Percentiles rank a stretch among this genome's conserved stretches.
Conservation (phyloP, 129 eudicot genomes). For the Centella asiatica region DNA sequence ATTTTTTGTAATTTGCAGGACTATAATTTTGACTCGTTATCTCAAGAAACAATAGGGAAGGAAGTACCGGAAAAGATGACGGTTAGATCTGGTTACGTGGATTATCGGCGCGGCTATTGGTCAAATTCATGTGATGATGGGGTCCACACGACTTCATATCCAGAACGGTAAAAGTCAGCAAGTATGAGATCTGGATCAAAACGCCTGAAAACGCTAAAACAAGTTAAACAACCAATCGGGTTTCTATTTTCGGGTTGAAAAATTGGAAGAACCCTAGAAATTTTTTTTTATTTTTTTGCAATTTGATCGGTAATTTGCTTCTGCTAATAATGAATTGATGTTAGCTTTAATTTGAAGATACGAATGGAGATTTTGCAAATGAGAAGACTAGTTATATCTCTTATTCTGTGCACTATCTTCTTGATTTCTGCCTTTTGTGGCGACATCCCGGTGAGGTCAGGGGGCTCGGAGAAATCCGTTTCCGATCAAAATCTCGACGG, state of each 20-base stretch:
- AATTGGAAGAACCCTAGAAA: background rate
- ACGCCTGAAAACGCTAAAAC: background rate
- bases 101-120: no score
- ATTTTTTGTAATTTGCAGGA: no score
- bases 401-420: constrained; percentile 35
- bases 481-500: constrained; percentile 21
- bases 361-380: constrained; percentile 1
- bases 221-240: background rate
- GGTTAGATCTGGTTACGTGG: no score
- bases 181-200: no score
- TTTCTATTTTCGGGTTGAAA: background rate
- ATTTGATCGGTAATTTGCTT: no score
- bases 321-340: background rate
- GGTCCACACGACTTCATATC: no score
- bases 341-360: background rate
- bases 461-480: constrained; percentile 27
- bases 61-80: no score
- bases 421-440: constrained; percentile 36
- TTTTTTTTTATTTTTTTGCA: no score
- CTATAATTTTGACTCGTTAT: no score
- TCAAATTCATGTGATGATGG: no score
- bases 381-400: constrained; percentile 28
- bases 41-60: no score
- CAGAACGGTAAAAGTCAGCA: no score
- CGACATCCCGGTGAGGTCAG: constrained; percentile 9